Percentiles rank a stretch among this genome's conserved stretches.
These are phyloP conservation scores for Dioszegia aurantiaca DNA, from an alignment of 768 basidiomycete genomes.

Conservation along the genomic window DNA sequence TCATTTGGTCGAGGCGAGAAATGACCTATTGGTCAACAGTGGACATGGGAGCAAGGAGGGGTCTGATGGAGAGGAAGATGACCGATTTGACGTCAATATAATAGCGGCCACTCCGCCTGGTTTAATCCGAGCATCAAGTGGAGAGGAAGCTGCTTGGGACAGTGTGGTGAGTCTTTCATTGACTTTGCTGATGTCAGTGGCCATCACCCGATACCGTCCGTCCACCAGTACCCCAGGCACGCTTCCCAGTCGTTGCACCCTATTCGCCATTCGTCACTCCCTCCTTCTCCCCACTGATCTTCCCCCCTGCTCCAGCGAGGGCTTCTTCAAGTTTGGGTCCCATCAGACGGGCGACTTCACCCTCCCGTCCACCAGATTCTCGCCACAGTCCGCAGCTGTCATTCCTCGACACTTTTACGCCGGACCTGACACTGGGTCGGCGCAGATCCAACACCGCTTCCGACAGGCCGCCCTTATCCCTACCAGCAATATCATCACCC, in stretches of 20 bases:
- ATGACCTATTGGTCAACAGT: conserved; percentile 22
- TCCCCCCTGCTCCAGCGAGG: conserved; percentile 12
- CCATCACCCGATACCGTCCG: conserved; percentile 28
- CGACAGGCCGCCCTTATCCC: conserved; percentile 19
- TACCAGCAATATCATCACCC: conserved; percentile 16
- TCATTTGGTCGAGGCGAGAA: conserved; percentile 37
- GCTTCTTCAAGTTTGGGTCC: not conserved
- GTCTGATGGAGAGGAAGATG: conserved; percentile 11
- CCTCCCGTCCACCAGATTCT: conserved; percentile 4
- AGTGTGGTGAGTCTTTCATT: conserved; percentile 36
- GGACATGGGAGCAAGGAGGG: conserved; percentile 5
- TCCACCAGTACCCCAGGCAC: conserved; percentile 15
- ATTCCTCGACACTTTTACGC: conserved; percentile 6
- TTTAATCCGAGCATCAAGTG: conserved; percentile 13
- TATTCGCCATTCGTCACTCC: conserved; percentile 42
- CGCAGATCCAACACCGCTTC: conserved; percentile 24
- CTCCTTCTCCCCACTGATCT: conserved; percentile 37
- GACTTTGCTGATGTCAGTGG: conserved; percentile 26
- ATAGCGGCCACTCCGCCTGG: conserved; percentile 37
- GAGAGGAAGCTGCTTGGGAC: conserved; percentile 37
- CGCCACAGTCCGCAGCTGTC: conserved; percentile 2
- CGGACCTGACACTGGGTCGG: conserved; percentile 1
- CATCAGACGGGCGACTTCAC: conserved; percentile 14
- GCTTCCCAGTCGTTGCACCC: conserved; percentile 22
- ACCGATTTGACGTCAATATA: conserved; percentile 18